These are phyloP conservation scores for Solanum infundibuliforme DNA, from an alignment of 257 asterid species.

Conservation along the genomic window DNA sequence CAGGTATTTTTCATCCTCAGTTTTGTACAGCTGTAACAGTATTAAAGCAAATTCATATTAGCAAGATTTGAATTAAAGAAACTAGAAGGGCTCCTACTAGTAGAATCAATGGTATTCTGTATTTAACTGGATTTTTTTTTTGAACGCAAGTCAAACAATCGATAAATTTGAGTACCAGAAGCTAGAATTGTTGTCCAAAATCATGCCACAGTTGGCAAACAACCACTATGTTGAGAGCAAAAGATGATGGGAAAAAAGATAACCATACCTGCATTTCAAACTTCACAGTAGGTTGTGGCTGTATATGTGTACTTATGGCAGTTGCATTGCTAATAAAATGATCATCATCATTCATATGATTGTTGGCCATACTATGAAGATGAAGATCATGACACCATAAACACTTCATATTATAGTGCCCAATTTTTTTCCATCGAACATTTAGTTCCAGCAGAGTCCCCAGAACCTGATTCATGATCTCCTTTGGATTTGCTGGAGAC, in stretches of 20 bases:
- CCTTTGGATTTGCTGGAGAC: conserved; percentile 79
- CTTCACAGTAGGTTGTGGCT: conserved; percentile 50
- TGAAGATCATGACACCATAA: conserved; percentile 33
- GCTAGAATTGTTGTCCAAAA: background rate
- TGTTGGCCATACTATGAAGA: conserved; percentile 12
- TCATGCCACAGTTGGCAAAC: background rate
- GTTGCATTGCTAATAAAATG: conserved; percentile 30
- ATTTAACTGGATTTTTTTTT: background rate
- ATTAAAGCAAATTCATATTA: conserved; percentile 5
- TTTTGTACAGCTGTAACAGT: conserved; percentile 71
- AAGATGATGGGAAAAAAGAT: background rate
- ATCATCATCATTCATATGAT: conserved; percentile 30
- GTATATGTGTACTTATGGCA: conserved; percentile 16
- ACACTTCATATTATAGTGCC: conserved; percentile 86
- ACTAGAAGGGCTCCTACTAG: background rate
- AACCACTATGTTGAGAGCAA: background rate
- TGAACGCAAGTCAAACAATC: background rate
- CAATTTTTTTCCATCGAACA: conserved; percentile 88
- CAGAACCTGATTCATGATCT: conserved; percentile 84
- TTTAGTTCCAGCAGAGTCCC: conserved; percentile 61
- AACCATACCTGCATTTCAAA: conserved; percentile 83
- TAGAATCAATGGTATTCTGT: background rate
- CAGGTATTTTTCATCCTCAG: conserved; percentile 59
- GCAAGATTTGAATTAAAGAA: background rate
- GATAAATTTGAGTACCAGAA: background rate